Evolutionary conservation across 805 yeast species (phyloP), one percentile per base, ranked within the genome.

Genomic region (Saccharomycopsis capsularis): DNA sequence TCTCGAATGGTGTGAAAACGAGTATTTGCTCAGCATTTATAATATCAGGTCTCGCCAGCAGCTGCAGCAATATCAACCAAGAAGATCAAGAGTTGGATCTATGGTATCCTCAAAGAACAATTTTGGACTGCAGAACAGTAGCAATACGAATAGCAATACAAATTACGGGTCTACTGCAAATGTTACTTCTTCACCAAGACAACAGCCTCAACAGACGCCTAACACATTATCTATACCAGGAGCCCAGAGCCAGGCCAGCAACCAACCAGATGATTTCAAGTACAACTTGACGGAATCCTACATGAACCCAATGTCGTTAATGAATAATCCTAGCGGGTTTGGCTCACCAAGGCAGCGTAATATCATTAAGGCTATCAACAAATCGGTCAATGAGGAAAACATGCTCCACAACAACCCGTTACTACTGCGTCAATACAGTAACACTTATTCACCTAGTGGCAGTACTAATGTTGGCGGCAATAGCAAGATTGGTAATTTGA

Each of bases 1-100:
- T 0, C 72, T 93, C 39, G 98, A 93, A 65, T 91, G 96, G 96
- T 88, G 97, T 69, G 99, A 93, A 63, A 91, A 93, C 65, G 82
- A 83, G 57, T 88, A 90, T 57, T 71, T 93, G 58, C 70, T 76
- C 44, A 76, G 80, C 25, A 82, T 82, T 62, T 79, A 73, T 56
- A 68, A 55, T 25, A 64, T 68, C 48, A 60, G 36, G 55, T 62
- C 57, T 66, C 22, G 64, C 63, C 3, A 23, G 4, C 44, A 46
- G 15, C 30, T 29, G 38, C 32, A 37, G 15, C 34, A 42, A 29
- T 22, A 43, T 23, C 13, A 35, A 35, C 43, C 37, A 19, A 24
- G 18, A 13, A 21, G 36, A 29, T 24, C 29, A 29, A 21, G 44
- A 18, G 29, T 40, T 16, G 38, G 29, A 18, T 27, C 44, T 9